phyloP scores from a whole-genome alignment of 331 rosid genomes.

The Dryas integrifolia region DNA sequence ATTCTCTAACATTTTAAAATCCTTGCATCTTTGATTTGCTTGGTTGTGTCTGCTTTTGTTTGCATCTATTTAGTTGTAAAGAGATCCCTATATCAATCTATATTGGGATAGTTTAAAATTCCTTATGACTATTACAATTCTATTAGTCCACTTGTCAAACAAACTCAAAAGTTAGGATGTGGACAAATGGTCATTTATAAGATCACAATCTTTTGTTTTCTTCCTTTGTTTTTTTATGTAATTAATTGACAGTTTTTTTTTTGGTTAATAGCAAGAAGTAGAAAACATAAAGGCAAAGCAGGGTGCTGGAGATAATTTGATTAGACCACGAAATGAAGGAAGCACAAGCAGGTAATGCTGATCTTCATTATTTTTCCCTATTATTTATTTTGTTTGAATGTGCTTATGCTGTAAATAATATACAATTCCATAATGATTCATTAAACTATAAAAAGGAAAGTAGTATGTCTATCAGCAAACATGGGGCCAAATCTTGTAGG shows the following conservation, averaged over 20 bases:
- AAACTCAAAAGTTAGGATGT: not conserved
- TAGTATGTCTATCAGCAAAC: not conserved
- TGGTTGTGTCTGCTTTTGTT: conserved; percentile 2
- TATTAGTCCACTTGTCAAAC: not conserved
- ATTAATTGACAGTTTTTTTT: conserved; percentile 20
- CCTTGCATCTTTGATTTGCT: not conserved
- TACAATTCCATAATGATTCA: not conserved
- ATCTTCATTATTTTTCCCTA: not conserved
- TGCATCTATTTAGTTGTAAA: not conserved
- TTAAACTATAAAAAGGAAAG: not conserved
- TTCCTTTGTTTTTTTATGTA: conserved; percentile 14
- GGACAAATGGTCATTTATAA: not conserved
- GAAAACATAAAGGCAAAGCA: conserved; percentile 48
- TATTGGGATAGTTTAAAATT: not conserved
- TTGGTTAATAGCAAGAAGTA: conserved; percentile 60
- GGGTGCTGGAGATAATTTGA: conserved; percentile 36
- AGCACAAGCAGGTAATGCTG: conserved; percentile 59
- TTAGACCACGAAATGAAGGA: conserved; percentile 39
- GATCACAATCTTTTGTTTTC: not conserved
- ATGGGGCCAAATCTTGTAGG: not conserved
- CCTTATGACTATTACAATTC: not conserved
- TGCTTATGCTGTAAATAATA: not conserved
- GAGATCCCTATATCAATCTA: not conserved
- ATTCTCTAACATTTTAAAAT: not conserved
- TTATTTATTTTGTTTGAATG: not conserved